Evolutionary conservation across 768 basidiomycete genomes (phyloP).

Genomic region (Boletus rubropictus): DNA sequence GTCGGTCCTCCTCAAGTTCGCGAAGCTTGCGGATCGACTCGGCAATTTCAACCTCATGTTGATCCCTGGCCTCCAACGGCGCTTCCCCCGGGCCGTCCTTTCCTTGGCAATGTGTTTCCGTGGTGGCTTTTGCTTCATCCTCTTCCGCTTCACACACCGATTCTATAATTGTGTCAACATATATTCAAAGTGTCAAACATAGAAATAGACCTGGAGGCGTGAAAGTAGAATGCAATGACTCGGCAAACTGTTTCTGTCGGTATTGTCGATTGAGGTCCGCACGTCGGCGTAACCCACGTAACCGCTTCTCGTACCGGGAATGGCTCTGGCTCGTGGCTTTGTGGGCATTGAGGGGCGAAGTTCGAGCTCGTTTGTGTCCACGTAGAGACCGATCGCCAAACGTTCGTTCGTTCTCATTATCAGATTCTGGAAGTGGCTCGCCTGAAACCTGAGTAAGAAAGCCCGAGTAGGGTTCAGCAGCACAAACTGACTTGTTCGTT

Average conservation of each 20-base stretch:
- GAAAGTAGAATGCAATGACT: slow-evolving; percentile 29
- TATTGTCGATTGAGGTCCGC: slow-evolving; percentile 34
- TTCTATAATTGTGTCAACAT: slow-evolving; percentile 8
- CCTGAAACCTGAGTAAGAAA: slow-evolving; percentile 10
- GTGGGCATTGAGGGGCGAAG: slow-evolving; percentile 39
- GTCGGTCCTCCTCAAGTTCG: slow-evolving; percentile 59
- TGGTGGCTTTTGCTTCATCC: slow-evolving; percentile 2
- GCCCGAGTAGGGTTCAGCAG: background rate
- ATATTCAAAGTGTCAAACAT: background rate
- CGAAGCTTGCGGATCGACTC: slow-evolving; percentile 64
- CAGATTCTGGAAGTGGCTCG: slow-evolving; percentile 25
- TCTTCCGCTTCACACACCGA: slow-evolving; percentile 11
- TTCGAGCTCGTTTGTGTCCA: slow-evolving; percentile 46
- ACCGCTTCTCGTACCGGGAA: slow-evolving; percentile 38
- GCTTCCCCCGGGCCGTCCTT: background rate
- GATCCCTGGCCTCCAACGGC: slow-evolving; percentile 8
- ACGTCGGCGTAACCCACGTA: slow-evolving; percentile 35
- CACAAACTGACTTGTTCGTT: slow-evolving; percentile 46
- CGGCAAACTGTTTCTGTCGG: slow-evolving; percentile 36
- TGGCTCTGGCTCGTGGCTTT: slow-evolving; percentile 36
- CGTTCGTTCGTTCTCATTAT: slow-evolving; percentile 23
- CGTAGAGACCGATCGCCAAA: slow-evolving; percentile 27
- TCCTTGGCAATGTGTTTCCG: slow-evolving; percentile 5
- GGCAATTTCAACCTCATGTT: slow-evolving; percentile 42
- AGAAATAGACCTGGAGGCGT: slow-evolving; percentile 17